A percentile compares a stretch with the other conserved stretches of the same genome.
These are phyloP conservation scores for Schizosaccharomyces octosporus DNA, from an alignment of 805 yeast genomes.

Conservation along the genomic window DNA sequence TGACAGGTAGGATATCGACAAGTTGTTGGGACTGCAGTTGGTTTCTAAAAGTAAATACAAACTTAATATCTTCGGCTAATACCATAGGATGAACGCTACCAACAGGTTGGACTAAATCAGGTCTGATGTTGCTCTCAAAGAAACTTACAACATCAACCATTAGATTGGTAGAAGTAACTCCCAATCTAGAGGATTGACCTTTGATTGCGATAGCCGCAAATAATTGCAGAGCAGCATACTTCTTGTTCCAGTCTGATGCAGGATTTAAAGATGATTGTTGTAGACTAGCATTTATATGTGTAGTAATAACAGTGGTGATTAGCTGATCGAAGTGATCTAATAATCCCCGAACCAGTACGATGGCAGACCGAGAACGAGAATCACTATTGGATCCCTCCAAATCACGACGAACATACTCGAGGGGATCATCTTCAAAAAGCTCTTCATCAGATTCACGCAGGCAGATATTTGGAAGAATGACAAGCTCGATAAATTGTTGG, in stretches of 20 bases:
- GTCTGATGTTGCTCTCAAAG: conserved; percentile 57
- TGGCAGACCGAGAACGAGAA: conserved; percentile 77
- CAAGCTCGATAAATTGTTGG: conserved; percentile 54
- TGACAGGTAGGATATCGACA: conserved; percentile 49
- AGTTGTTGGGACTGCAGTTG: conserved; percentile 75
- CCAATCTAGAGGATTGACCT: conserved; percentile 65
- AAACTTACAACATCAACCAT: conserved; percentile 69
- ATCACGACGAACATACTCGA: conserved; percentile 75
- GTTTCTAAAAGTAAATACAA: conserved; percentile 69
- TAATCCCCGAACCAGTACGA: conserved; percentile 70
- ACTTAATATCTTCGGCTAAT: conserved; percentile 79
- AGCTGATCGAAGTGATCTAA: conserved; percentile 51
- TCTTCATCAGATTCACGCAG: conserved; percentile 79
- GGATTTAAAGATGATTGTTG: conserved; percentile 22
- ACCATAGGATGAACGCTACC: conserved; percentile 43
- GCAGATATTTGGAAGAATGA: conserved; percentile 68
- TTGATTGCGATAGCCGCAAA: conserved; percentile 79
- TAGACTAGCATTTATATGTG: conserved; percentile 45
- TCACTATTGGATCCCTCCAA: conserved; percentile 87
- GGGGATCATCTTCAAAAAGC: conserved; percentile 87
- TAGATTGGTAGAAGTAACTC: conserved; percentile 67
- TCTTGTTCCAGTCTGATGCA: conserved; percentile 47
- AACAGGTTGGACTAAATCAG: conserved; percentile 33
- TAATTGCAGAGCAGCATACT: conserved; percentile 65
- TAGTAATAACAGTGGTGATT: conserved; percentile 52